Evolutionary conservation across 2,329 filamentous ascomycete genomes (phyloP), one percentile per base, ranked within the genome.

Genomic region (Penicillium sp.): DNA sequence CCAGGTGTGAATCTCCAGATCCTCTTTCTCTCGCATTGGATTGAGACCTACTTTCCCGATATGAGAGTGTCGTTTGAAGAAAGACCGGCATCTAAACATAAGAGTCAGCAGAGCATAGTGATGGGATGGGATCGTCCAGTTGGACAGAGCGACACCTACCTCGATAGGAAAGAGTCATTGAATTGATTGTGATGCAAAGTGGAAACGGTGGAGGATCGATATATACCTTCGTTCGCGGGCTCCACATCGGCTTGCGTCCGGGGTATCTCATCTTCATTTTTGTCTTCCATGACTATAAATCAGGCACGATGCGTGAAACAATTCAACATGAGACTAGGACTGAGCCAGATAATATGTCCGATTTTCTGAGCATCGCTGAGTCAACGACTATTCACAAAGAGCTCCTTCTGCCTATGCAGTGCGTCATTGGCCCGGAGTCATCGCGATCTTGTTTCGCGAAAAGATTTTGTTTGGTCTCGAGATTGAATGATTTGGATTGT

Each of bases 1-100:
- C 67, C 65, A 70, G 6, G 60, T 60, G 42, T 69, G 67, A 21
- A 69, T 60, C 41, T 70, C 67, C 9, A 66, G 34, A 7, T 69
- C 58, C 9, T 51, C 46, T n/a, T 48, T 49, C 2, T 42, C 51
- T 29, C 63, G 58, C 21, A 65, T 29, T 16, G 63, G 60, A 43
- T 66, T 51, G 23, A 47, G 53, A 13, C 54, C 54, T 12, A 65
- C 63, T 44, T 63, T 45, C 9, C 64, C 63, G 15, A 67, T 64
- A 43, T 67, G 62, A 34, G 49, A 47, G 2, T 67, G 63, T 3
- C 61, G 62, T 2, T 42, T 46, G 42, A 66, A 60, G 42, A 67
- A 67, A 1, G 62, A 64, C 36, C 49, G 51, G 6, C 62, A 46
- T 26, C 65, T 67, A 34, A 13, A 33, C n/a, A n/a, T n/a, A n/a